A percentile compares a stretch with the other conserved stretches of the same genome.
phyloP scores from a whole-genome alignment of 1,284 basidiomycete species.

The Leccinum griseonigrum region DNA sequence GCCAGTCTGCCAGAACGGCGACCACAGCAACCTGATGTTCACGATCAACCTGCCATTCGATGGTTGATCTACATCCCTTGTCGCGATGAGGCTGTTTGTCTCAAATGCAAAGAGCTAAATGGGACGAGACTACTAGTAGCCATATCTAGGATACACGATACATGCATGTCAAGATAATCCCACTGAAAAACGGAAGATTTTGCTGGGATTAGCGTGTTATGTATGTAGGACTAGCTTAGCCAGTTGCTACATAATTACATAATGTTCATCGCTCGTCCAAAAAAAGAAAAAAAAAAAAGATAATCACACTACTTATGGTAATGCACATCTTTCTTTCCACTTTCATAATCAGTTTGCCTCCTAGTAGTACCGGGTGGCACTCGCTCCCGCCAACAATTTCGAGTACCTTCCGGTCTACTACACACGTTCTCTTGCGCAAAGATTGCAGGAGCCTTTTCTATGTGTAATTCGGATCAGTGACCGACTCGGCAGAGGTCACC shows the following conservation, averaged over 20 bases:
- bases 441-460: conserved; percentile 69
- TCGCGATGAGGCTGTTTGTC: conserved; percentile 77
- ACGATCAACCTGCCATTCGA: conserved; percentile 80
- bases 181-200: no score
- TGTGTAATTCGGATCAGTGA: no score
- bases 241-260: conserved; percentile 4
- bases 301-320: conserved; percentile 4
- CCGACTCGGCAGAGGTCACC: no score
- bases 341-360: conserved; percentile 17
- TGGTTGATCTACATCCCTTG: conserved; percentile 57
- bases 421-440: conserved; percentile 73
- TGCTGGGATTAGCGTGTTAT: no score
- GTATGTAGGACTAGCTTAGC: no score
- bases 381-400: conserved; percentile 57
- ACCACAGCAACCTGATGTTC: conserved; percentile 88
- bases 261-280: conserved; percentile 1
- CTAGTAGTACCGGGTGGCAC: conserved; percentile 13
- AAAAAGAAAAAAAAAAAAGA: no score
- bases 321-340: conserved; percentile 14
- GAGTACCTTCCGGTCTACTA: conserved; percentile 78
- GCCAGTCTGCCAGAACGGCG: conserved; percentile 90
- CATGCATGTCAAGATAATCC: conserved; percentile 13
- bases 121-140: neutral
- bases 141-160: conserved; percentile 25
- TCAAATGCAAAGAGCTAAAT: conserved; percentile 65